Evolutionary conservation across 2,329 filamentous ascomycete genomes (phyloP).

Genomic region (Eurotiales sp.): DNA sequence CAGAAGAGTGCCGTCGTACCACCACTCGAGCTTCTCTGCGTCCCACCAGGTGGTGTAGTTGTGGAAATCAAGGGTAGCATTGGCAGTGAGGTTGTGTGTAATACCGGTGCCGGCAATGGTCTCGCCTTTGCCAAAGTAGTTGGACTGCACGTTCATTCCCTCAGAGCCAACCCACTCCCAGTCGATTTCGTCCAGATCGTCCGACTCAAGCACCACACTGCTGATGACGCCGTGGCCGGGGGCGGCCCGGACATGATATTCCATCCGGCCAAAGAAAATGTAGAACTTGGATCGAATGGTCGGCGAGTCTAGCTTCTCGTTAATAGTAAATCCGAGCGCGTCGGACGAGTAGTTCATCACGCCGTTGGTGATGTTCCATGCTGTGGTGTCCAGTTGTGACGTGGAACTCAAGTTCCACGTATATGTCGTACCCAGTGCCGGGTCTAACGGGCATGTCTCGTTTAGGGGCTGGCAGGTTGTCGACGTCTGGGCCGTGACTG

Average conservation of each 20-base stretch:
- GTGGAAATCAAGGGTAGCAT: conserved; percentile 44
- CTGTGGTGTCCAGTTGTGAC: conserved; percentile 44
- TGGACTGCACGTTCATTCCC: conserved; percentile 62
- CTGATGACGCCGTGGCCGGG: conserved; percentile 72
- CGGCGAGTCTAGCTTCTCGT: conserved; percentile 67
- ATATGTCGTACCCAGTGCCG: conserved; percentile 62
- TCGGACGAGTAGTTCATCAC: conserved; percentile 58
- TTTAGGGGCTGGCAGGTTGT: conserved; percentile 76
- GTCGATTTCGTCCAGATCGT: conserved; percentile 83
- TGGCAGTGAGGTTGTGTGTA: conserved; percentile 64
- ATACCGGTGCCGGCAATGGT: conserved; percentile 78
- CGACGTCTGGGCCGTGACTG: conserved; percentile 63
- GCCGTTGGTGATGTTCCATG: conserved; percentile 68
- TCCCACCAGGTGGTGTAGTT: conserved; percentile 63
- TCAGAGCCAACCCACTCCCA: conserved; percentile 52
- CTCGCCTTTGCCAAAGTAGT: conserved; percentile 94
- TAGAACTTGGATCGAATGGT: conserved; percentile 77
- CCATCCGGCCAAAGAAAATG: conserved; percentile 79
- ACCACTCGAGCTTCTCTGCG: conserved; percentile 61
- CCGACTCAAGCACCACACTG: conserved; percentile 76
- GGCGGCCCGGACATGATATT: conserved; percentile 74
- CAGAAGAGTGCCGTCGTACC: conserved; percentile 58
- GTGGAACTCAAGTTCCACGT: conserved; percentile 63
- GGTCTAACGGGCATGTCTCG: conserved; percentile 64
- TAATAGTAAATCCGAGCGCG: conserved; percentile 70